phyloP scores from a whole-genome alignment of 257 asterid species.

The Galeopsis tetrahit region DNA sequence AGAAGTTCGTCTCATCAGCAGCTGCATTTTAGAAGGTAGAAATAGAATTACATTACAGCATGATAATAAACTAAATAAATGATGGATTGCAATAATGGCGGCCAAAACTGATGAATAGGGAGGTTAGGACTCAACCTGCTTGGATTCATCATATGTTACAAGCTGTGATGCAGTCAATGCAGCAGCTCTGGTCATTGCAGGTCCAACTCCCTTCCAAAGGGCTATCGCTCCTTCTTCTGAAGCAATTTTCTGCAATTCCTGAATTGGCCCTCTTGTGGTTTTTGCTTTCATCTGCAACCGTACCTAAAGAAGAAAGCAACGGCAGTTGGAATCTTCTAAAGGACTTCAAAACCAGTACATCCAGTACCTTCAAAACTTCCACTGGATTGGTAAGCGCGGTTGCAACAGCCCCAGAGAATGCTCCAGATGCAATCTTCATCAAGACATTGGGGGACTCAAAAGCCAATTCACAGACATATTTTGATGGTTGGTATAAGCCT shows the following conservation, averaged over 20 bases:
- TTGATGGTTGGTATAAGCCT: constrained; percentile 98
- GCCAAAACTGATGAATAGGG: constrained; percentile 31
- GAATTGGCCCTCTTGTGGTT: constrained; percentile 51
- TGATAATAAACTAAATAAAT: constrained; percentile 20
- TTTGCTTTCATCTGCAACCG: constrained; percentile 75
- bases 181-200: constrained; percentile 93
- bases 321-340: constrained; percentile 33
- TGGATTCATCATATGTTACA: constrained; percentile 90
- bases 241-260: constrained; percentile 68
- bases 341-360: constrained; percentile 25
- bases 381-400: constrained; percentile 92
- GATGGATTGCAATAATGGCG: constrained; percentile 4
- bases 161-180: constrained; percentile 92
- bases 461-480: constrained; percentile 92
- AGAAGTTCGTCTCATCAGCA: constrained; percentile 71
- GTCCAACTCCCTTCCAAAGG: constrained; percentile 98
- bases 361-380: constrained; percentile 86
- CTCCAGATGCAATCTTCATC: constrained; percentile 98
- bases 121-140: constrained; percentile 59
- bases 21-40: constrained; percentile 53
- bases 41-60: constrained; percentile 26
- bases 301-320: constrained; percentile 56
- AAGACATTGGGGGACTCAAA: constrained; percentile 98
- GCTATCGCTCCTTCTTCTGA: constrained; percentile 79
- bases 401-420: constrained; percentile 93